Evolutionary conservation across 2,329 filamentous ascomycete genomes (phyloP), one percentile per base, ranked within the genome.

Genomic region (Epichloe typhina): DNA sequence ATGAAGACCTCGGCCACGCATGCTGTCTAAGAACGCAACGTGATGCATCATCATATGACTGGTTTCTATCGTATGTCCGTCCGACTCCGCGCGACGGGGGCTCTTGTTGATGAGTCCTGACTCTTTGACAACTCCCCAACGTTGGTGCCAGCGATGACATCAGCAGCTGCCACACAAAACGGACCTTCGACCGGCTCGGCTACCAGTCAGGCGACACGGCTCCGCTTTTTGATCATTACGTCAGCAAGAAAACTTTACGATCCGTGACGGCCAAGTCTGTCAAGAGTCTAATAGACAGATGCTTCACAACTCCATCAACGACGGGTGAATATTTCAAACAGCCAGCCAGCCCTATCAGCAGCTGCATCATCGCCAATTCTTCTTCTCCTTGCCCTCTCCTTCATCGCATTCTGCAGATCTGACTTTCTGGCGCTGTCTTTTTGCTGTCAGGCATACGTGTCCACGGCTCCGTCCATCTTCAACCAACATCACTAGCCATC

Each of bases 401-500:
- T 46, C 44, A 17, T 43, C 51, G 42, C 19, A 47, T 39, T 37
- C 47, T 44, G 17, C 46, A 40, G 38, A 38, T 43, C 47, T 31
- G 46, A 19, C 49, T 31, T 37, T 43, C 49, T 23, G 35, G 53
- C 44, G 47, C 52, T 37, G 36, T 40, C 23, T 35, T 33, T 17
- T 37, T 44, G 21, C 19, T 36, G 39, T 54, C 50, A 53, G 15
- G 40, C 49, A 48, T 33, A 47, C 56, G 40, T 35, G 21, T 38
- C 31, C 36, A 50, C 40, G 23, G 23, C 51, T 42, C 35, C 23
- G 36, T 40, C 50, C 49, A 44, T 36, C 52, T 44, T 48, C 40
- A 36, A 40, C 33, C 49, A 49, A 46, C 50, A 48, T 39, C 52
- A 49, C 21, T 35, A 51, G 55, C 49, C 63, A 72, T 55, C 66